A percentile compares a stretch with the other conserved stretches of the same genome.
These are phyloP conservation scores for Nitzschia palea DNA, from an alignment of 108 stramenopile genomes.

Conservation along the genomic window DNA sequence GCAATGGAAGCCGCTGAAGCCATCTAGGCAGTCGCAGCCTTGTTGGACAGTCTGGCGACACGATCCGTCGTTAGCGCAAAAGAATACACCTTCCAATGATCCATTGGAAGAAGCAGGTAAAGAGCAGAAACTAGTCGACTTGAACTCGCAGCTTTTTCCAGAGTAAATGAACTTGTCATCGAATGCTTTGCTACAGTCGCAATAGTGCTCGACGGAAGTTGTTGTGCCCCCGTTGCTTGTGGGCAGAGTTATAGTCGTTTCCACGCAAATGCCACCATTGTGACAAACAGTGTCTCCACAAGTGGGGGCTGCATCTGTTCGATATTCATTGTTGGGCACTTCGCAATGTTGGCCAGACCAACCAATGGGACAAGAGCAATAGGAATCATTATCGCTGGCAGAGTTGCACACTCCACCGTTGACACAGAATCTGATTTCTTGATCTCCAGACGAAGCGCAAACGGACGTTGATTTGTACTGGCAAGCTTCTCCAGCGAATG, in stretches of 20 bases:
- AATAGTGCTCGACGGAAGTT: constrained; percentile 7
- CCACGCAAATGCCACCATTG: constrained; percentile 43
- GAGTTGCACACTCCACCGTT: constrained; percentile 41
- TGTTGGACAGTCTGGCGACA: constrained; percentile 7
- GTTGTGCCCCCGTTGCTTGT: constrained; percentile 8
- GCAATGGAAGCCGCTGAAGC: constrained; percentile 38
- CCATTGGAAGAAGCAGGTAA: constrained; percentile 1
- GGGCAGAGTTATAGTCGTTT: not conserved
- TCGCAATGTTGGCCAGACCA: constrained; percentile 13
- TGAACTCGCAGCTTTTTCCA: constrained; percentile 27
- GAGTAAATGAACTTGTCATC: constrained; percentile 29
- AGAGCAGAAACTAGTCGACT: constrained; percentile 28
- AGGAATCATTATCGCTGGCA: not conserved
- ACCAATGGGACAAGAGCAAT: constrained; percentile 10
- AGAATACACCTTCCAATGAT: not conserved
- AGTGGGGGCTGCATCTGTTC: not conserved
- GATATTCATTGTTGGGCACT: constrained; percentile 1
- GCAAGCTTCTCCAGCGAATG: constrained; percentile 28
- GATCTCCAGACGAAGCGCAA: constrained; percentile 2
- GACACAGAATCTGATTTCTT: constrained; percentile 39
- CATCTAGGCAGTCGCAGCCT: constrained; percentile 36
- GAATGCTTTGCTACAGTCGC: constrained; percentile 48
- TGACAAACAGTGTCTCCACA: constrained; percentile 47
- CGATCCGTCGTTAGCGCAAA: constrained; percentile 33
- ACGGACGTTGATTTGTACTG: constrained; percentile 34